Evolutionary conservation across 768 basidiomycete genomes (phyloP), one percentile per base, ranked within the genome.

Genomic region (Auricularia cornea): DNA sequence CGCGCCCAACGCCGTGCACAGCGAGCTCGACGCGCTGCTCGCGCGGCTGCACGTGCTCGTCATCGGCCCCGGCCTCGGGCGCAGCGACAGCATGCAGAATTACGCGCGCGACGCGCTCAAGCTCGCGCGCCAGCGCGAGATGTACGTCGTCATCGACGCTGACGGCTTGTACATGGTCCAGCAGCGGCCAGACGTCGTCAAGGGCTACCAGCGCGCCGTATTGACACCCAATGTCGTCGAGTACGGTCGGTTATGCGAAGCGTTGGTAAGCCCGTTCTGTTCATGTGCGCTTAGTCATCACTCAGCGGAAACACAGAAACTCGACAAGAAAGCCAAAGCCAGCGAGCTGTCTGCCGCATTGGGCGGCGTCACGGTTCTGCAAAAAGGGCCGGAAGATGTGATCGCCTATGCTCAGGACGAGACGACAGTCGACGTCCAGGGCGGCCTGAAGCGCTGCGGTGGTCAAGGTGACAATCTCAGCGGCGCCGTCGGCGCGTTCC

Each of bases 401-500:
- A 87, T 99, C 62, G 86, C 93, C 14, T 71, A 87, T 87, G 14
- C 85, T 77, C 79, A 81, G 41, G 77, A 79, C 63, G 86, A 89
- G 69, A 82, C 83, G 3, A 74, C 94, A 61, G 85, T 90, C 31
- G 86, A 89, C 66, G 76, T 80, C 0, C 76, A 83, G 61, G 97
- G 97, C 1, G 94, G 96, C 1, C 68, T 92, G 68, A 96, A 96
- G 77, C 79, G 97, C 62, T 95, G 93, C 69, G 96, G 97, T 12
- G 97, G 97, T 1, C 97, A 98, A 72, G 97, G 97, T 0, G 97
- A 99, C 75, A 85, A 98, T 40, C 73, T 98, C 62, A 90, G 88
- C 68, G 97, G 96, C 14, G 80, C 83, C 51, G 88, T 94, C 11
- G 97, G 94, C 0, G 84, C 93, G 2, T 84, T 97, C 72, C 78